Percentiles rank a stretch among this genome's conserved stretches.
Conservation (phyloP, 345 rosid genomes). For the Populus nigra region DNA sequence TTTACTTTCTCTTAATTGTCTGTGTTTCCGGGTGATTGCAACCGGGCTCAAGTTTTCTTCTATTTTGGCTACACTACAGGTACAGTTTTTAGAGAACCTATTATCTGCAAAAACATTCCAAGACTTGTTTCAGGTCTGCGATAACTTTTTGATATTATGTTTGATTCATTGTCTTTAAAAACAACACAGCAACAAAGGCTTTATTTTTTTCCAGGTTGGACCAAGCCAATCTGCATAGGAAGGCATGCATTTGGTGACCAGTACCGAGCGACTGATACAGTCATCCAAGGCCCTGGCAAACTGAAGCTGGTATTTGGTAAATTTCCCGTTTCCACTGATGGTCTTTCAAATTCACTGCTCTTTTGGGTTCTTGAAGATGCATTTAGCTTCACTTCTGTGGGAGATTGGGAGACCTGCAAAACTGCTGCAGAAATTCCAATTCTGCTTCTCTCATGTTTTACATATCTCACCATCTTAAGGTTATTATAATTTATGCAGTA, state of each 20-base stretch:
- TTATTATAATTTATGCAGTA: conserved; percentile 32
- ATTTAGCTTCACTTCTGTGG: background rate
- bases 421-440: background rate
- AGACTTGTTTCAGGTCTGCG: conserved; percentile 69
- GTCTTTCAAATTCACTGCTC: background rate
- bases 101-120: conserved; percentile 88
- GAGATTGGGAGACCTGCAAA: background rate
- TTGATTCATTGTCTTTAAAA: background rate
- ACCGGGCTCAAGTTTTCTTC: background rate
- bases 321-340: background rate
- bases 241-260: conserved; percentile 99
- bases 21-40: background rate
- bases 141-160: conserved; percentile 14
- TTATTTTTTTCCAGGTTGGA: conserved; percentile 59
- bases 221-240: conserved; percentile 96
- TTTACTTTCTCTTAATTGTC: background rate
- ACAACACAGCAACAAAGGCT: background rate
- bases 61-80: conserved; percentile 42
- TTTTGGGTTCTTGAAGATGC: background rate
- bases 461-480: background rate
- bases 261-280: conserved; percentile 84
- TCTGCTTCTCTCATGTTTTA: background rate
- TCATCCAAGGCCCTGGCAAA: conserved; percentile 84
- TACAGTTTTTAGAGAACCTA: conserved; percentile 98
- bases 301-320: conserved; percentile 86